phyloP scores from a whole-genome alignment of 1,284 basidiomycete genomes.

The Leccinum colubrinum region DNA sequence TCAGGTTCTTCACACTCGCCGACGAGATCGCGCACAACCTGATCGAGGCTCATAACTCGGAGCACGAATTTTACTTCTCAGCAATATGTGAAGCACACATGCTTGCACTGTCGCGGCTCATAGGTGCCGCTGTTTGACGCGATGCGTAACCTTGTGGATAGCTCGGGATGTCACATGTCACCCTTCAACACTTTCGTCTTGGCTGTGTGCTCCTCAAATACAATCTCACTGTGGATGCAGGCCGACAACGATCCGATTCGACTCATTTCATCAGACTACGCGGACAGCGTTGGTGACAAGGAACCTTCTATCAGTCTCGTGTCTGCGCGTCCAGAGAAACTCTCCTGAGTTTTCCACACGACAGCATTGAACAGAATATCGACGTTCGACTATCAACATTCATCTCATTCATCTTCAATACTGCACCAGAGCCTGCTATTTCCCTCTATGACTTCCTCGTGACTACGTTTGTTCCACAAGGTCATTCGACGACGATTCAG shows the following conservation, averaged over 20 bases:
- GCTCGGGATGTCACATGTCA: slow-evolving; percentile 44
- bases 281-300: slow-evolving; percentile 47
- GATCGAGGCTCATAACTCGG: slow-evolving; percentile 74
- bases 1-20: slow-evolving; percentile 86
- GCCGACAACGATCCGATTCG: slow-evolving; percentile 56
- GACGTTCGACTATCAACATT: slow-evolving; percentile 82
- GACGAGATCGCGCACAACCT: slow-evolving; percentile 91
- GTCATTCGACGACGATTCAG: slow-evolving; percentile 9
- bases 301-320: slow-evolving; percentile 85
- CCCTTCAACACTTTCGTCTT: slow-evolving; percentile 81
- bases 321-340: slow-evolving; percentile 77
- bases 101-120: slow-evolving; percentile 31
- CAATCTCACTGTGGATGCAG: slow-evolving; percentile 86
- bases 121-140: neutral
- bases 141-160: neutral
- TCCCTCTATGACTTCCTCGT: slow-evolving; percentile 97
- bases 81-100: slow-evolving; percentile 77
- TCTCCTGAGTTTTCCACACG: slow-evolving; percentile 90
- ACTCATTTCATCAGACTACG: slow-evolving; percentile 74
- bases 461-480: slow-evolving; percentile 83
- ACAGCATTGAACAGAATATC: slow-evolving; percentile 88
- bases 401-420: slow-evolving; percentile 77
- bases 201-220: slow-evolving; percentile 75
- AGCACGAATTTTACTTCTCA: slow-evolving; percentile 94
- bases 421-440: slow-evolving; percentile 91